Conservation (phyloP, 306 rosid genomes). For the Psophocarpus tetragonolobus region DNA sequence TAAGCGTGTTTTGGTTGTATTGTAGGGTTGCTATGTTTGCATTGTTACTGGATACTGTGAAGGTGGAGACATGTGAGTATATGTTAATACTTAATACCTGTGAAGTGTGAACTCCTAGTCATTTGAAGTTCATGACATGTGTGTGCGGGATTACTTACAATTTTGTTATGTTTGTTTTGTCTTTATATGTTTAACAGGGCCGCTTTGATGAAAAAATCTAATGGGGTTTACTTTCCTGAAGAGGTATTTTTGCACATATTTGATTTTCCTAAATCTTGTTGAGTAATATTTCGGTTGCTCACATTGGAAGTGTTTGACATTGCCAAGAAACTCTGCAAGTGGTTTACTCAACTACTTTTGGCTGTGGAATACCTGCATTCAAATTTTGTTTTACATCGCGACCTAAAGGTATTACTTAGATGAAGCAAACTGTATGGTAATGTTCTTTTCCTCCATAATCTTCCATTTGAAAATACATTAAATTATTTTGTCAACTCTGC, state of each 20-base stretch:
- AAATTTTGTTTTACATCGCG: slow-evolving; percentile 86
- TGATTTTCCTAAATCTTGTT: slow-evolving; percentile 5
- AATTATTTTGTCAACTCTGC: slow-evolving; percentile 36
- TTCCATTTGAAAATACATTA: not conserved
- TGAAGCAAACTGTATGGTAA: not conserved
- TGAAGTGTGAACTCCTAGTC: not conserved
- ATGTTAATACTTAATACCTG: not conserved
- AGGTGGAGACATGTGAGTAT: slow-evolving; percentile 98
- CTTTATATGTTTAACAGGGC: slow-evolving; percentile 57
- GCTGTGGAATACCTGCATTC: slow-evolving; percentile 90
- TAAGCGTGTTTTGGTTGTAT: slow-evolving; percentile 24
- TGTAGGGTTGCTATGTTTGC: slow-evolving; percentile 98
- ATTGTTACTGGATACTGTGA: slow-evolving; percentile 97
- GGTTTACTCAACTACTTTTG: slow-evolving; percentile 83
- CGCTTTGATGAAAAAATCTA: slow-evolving; percentile 86
- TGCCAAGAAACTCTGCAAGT: slow-evolving; percentile 86
- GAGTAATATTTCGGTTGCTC: slow-evolving; percentile 23
- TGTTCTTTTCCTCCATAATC: not conserved
- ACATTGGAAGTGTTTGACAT: slow-evolving; percentile 38
- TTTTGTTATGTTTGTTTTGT: not conserved
- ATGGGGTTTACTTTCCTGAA: slow-evolving; percentile 82
- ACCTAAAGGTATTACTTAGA: slow-evolving; percentile 64
- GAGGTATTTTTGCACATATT: slow-evolving; percentile 56
- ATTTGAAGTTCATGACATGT: slow-evolving; percentile 14
- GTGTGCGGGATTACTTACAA: not conserved